A percentile compares a stretch with the other conserved stretches of the same genome.
These are phyloP conservation scores for Raphanus raphanistrum DNA, from an alignment of 345 rosid species.

Conservation along the genomic window DNA sequence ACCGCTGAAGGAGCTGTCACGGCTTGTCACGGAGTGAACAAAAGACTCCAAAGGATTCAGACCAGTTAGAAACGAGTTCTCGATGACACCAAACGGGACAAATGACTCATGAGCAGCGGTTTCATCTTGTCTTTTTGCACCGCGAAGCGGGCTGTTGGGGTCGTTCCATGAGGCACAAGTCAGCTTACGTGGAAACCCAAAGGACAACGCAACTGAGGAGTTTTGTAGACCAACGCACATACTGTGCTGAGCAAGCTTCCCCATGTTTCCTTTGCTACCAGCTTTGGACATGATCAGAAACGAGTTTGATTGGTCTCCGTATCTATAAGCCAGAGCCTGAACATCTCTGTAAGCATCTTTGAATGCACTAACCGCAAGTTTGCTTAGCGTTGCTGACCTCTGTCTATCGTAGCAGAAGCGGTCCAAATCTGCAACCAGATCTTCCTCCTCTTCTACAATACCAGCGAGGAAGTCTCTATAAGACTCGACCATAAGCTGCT, in stretches of 20 bases:
- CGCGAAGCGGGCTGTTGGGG: constrained; percentile 35
- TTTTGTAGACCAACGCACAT: constrained; percentile 88
- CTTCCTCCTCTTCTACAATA: constrained; percentile 33
- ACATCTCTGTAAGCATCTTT: constrained; percentile 73
- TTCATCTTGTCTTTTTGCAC: constrained; percentile 24
- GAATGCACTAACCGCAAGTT: constrained; percentile 74
- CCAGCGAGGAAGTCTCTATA: constrained; percentile 57
- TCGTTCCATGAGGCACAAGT: constrained; percentile 70
- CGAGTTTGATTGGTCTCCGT: constrained; percentile 62
- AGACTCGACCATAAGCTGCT: constrained; percentile 75
- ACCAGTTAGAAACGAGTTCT: constrained; percentile 71
- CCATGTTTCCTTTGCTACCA: constrained; percentile 90
- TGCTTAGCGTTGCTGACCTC: constrained; percentile 71
- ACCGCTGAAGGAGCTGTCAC: constrained; percentile 85
- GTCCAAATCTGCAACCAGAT: constrained; percentile 43
- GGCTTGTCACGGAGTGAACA: constrained; percentile 77
- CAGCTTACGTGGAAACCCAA: constrained; percentile 70
- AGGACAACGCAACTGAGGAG: constrained; percentile 76
- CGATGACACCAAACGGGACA: constrained; percentile 75
- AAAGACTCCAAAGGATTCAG: constrained; percentile 82
- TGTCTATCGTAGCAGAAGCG: constrained; percentile 65
- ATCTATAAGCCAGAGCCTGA: constrained; percentile 63
- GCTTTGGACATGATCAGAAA: constrained; percentile 78
- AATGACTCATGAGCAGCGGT: constrained; percentile 42
- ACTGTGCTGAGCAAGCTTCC: constrained; percentile 82